These are phyloP conservation scores for Aspergillus clavatus DNA, from an alignment of 2,329 filamentous ascomycete genomes.

Conservation along the genomic window DNA sequence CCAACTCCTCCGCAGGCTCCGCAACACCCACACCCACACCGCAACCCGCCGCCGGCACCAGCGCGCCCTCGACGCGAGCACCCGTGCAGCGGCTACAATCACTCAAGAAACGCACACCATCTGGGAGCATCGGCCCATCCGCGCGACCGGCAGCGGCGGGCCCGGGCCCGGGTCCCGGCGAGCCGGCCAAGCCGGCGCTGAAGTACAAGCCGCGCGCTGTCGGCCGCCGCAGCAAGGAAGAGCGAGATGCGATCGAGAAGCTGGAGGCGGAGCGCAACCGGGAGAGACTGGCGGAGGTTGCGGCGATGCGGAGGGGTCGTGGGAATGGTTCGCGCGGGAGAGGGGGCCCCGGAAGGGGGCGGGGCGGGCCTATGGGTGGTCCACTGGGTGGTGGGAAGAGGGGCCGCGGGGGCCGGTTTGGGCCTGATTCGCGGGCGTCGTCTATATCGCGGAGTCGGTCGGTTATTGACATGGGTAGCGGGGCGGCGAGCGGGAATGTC, in stretches of 20 bases:
- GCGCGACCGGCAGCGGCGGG: conserved; percentile 12
- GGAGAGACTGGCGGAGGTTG: conserved; percentile 38
- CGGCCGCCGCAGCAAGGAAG: conserved; percentile 41
- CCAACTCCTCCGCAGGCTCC: conserved; percentile 8
- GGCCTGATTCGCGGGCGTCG: conserved; percentile 23
- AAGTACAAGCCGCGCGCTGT: conserved; percentile 43
- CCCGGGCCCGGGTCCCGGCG: conserved; percentile 17
- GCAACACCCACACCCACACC: conserved; percentile 8
- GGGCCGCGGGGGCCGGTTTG: conserved; percentile 20
- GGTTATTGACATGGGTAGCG: conserved; percentile 22
- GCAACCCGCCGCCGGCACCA: conserved; percentile 9
- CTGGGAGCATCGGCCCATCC: conserved; percentile 33
- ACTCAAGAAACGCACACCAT: conserved; percentile 35
- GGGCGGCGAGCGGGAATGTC: conserved; percentile 22
- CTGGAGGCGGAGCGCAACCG: conserved; percentile 39
- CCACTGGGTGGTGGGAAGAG: conserved; percentile 24
- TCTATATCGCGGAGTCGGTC: conserved; percentile 28
- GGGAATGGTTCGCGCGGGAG: conserved; percentile 25
- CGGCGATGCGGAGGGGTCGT: conserved; percentile 35
- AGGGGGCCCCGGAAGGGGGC: conserved; percentile 27
- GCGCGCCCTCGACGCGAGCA: conserved; percentile 23
- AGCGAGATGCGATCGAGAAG: conserved; percentile 41
- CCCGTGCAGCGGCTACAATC: conserved; percentile 42
- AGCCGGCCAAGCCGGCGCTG: conserved; percentile 34
- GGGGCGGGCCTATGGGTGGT: conserved; percentile 25